These are phyloP conservation scores for Knufia fluminis DNA, from an alignment of 2,329 filamentous ascomycete species.

Conservation along the genomic window DNA sequence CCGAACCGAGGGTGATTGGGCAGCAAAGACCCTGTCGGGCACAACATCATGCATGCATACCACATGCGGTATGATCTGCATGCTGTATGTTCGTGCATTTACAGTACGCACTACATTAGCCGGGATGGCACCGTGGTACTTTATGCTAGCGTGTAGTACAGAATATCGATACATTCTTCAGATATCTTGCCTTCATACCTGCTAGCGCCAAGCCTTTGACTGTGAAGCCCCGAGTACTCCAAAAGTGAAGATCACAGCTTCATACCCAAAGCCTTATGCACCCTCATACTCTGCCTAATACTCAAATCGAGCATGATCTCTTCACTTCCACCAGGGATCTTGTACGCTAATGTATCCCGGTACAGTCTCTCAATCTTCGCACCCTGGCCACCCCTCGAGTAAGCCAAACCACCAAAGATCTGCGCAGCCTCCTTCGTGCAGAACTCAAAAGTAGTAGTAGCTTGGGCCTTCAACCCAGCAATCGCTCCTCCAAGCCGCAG, in stretches of 20 bases:
- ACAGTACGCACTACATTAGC: no score
- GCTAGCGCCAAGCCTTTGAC: no score
- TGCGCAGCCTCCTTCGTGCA: slow-evolving; percentile 93
- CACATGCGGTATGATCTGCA: not conserved
- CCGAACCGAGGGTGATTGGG: not conserved
- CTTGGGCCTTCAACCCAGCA: slow-evolving; percentile 85
- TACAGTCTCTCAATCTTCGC: slow-evolving; percentile 92
- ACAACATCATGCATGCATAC: not conserved
- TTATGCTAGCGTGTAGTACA: not conserved
- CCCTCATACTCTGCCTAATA: slow-evolving; percentile 80
- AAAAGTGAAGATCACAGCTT: no score
- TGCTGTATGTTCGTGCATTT: not conserved
- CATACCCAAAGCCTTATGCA: slow-evolving; percentile 88
- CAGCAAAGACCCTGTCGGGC: not conserved
- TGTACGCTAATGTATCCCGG: slow-evolving; percentile 89
- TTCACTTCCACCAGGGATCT: slow-evolving; percentile 89
- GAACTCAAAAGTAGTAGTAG: slow-evolving; percentile 92
- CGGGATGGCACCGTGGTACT: not conserved
- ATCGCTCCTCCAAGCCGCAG: slow-evolving; percentile 90
- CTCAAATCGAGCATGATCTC: slow-evolving; percentile 98
- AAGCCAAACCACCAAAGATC: slow-evolving; percentile 92
- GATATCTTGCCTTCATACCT: no score
- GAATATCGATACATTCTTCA: no score
- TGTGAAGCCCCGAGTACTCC: no score
- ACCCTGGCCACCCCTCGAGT: slow-evolving; percentile 87